phyloP scores from a whole-genome alignment of 805 yeast genomes.

The Nadsonia fulvescens region DNA sequence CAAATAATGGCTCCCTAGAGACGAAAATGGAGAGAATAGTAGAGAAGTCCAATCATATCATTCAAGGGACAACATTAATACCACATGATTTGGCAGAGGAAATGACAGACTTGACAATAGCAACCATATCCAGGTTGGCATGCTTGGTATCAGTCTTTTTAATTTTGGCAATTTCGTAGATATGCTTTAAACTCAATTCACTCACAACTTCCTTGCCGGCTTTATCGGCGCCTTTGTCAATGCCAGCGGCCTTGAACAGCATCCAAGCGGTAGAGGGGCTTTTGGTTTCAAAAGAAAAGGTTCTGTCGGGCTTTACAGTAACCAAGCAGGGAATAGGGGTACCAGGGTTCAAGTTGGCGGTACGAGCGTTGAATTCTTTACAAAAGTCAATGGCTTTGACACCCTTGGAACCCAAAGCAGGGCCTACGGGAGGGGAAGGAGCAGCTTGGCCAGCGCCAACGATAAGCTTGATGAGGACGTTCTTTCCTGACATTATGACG shows the following conservation, averaged over 20 bases:
- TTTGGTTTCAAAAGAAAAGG: conserved; percentile 71
- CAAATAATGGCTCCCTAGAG: too few species aligned
- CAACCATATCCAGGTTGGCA: conserved; percentile 46
- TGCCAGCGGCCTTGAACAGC: conserved; percentile 61
- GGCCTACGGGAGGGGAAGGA: conserved; percentile 98
- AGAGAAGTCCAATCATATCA: too few species aligned
- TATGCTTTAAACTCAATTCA: conserved; percentile 59
- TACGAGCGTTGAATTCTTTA: conserved; percentile 94
- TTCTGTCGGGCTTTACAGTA: conserved; percentile 80
- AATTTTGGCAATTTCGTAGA: conserved; percentile 86
- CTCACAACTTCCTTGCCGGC: conserved; percentile 37
- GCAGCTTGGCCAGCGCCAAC: conserved; percentile 98
- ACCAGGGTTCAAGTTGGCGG: conserved; percentile 73
- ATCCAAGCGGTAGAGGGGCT: conserved; percentile 87
- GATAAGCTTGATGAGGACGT: conserved; percentile 63
- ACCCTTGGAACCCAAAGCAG: conserved; percentile 96
- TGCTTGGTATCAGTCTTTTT: conserved; percentile 74
- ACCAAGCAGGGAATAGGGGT: conserved; percentile 77
- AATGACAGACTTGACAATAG: conserved; percentile 64
- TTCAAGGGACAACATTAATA: conserved; percentile 53
- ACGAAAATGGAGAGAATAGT: too few species aligned
- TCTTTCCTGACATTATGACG: too few species aligned
- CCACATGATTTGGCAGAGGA: conserved; percentile 88
- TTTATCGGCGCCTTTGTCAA: conserved; percentile 64
- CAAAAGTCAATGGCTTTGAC: conserved; percentile 97